Evolutionary conservation across 108 stramenopile genomes (phyloP), one percentile per base, ranked within the genome.

Genomic region (Nitzschia sp.): DNA sequence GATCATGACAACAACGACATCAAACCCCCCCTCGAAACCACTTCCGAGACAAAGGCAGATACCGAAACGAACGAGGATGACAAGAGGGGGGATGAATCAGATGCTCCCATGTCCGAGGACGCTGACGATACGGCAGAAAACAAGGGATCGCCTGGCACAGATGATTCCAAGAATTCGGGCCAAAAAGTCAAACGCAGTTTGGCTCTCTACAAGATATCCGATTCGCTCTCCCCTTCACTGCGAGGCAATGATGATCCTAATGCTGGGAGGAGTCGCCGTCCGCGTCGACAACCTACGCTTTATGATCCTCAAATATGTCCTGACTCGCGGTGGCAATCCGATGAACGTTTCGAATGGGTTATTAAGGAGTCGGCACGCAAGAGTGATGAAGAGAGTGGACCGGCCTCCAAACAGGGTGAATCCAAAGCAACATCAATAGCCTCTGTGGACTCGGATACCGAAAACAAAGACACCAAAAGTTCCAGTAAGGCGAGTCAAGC

Each of bases 291-390:
- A 69, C 80, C 80, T 10, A 69, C 63, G 6, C 55, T 82, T 21
- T 85, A 78, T 51, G 71, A 85, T 52, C 84, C 84, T 22, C 84
- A 85, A 52, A 11, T 65, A 11, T 60, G 78, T 60, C 69, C 84
- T 10, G 84, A 77, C 24, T 76, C 78, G 6, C 34, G 62, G 53
- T 85, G 84, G 84, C 63, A 80, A 40, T 82, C 84, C 8, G 84
- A 85, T 57, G 84, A 70, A 52, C 53, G 44, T 10, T 15, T 48
- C 11, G 51, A 53, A 10, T 12, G 34, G 34, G 65, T 48, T n/a
- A 25, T 40, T 11, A 51, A 41, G 34, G 24, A 43, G 3, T 46
- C 34, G 25, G 29, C 38, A 2, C 29, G 14, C 3, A 34, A 26
- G 40, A 41, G 37, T 26, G 38, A 58, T 8, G 21, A 67, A 38